Evolutionary conservation across 148 eudicot species (phyloP).

Genomic region (Camellia sinensis): DNA sequence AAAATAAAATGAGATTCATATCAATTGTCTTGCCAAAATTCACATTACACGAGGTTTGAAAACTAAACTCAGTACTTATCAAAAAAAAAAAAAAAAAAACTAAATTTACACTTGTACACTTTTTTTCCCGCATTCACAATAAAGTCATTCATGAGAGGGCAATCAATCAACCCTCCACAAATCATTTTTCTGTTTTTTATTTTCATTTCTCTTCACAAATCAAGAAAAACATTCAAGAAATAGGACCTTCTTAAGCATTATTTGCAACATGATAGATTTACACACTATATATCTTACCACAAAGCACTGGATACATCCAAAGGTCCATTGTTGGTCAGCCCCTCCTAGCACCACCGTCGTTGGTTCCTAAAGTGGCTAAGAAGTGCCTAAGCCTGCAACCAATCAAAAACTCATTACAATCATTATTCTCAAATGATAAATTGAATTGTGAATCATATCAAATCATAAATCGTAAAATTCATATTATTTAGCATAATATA

Average conservation of each 20-base stretch:
- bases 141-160: neutral
- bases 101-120: too few species aligned
- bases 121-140: neutral
- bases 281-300: conserved; percentile 4
- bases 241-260: conserved; percentile 15
- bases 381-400: conserved; percentile 54
- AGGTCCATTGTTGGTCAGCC: conserved; percentile 27
- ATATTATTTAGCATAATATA: too few species aligned
- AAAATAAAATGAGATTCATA: neutral
- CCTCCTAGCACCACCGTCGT: conserved; percentile 46
- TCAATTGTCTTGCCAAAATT: neutral
- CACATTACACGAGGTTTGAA: neutral
- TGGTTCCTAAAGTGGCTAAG: conserved; percentile 54
- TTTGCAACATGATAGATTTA: conserved; percentile 19
- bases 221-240: neutral
- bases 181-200: neutral
- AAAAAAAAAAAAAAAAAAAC: neutral
- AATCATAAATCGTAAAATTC: too few species aligned
- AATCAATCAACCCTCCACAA: neutral
- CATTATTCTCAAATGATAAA: neutral
- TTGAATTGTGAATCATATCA: too few species aligned
- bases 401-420: neutral
- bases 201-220: conserved; percentile 1
- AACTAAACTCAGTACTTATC: neutral
- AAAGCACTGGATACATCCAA: neutral